Conservation (phyloP, 2,329 filamentous ascomycete genomes). For the Cladophialophora bantiana region DNA sequence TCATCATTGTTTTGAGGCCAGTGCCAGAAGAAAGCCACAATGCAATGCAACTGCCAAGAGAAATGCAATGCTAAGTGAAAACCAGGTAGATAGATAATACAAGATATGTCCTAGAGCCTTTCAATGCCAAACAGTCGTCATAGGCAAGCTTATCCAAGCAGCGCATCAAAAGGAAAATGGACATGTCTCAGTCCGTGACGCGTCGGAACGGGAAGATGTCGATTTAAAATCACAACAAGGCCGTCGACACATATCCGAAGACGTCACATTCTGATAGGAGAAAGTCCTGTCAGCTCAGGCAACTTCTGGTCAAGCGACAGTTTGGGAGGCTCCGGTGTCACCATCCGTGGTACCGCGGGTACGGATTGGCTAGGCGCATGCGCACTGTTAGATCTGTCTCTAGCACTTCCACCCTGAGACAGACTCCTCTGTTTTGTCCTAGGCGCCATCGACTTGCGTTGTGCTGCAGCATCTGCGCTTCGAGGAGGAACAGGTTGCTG, state of each 20-base stretch:
- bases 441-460: slow-evolving; percentile 30
- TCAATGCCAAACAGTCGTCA: slow-evolving; percentile 10
- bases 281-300: slow-evolving; percentile 57
- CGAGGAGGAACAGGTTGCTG: slow-evolving; percentile 22
- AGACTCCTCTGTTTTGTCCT: slow-evolving; percentile 38
- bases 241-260: neutral
- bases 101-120: slow-evolving; percentile 26
- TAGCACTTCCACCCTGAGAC: slow-evolving; percentile 31
- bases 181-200: neutral
- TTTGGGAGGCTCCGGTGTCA: slow-evolving; percentile 43
- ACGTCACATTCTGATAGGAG: slow-evolving; percentile 55
- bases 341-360: slow-evolving; percentile 36
- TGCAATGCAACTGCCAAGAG: slow-evolving; percentile 20
- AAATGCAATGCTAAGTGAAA: slow-evolving; percentile 28
- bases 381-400: slow-evolving; percentile 33
- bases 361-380: slow-evolving; percentile 37
- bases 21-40: slow-evolving; percentile 12
- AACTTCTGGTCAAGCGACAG: slow-evolving; percentile 51
- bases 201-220: neutral
- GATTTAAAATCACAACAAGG: slow-evolving; percentile 15
- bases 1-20: slow-evolving; percentile 22
- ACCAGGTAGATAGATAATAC: slow-evolving; percentile 34
- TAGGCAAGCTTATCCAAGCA: slow-evolving; percentile 13
- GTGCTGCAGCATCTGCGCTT: slow-evolving; percentile 32
- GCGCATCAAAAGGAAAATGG: slow-evolving; percentile 1